Conservation (phyloP, 306 rosid species). For the Psophocarpus tetragonolobus region DNA sequence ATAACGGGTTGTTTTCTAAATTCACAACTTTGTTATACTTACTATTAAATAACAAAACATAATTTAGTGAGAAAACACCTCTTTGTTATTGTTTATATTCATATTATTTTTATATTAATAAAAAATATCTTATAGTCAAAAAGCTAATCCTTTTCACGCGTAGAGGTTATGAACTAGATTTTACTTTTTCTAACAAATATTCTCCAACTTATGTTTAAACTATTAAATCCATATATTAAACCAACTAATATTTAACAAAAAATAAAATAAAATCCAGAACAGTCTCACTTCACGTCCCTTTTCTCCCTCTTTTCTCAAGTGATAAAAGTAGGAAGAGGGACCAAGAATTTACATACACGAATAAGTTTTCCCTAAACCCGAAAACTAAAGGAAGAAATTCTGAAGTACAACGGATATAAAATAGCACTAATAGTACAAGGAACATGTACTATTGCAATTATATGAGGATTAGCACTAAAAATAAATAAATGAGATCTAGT, state of each 20-base stretch:
- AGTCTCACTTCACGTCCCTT: background rate
- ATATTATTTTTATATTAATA: background rate
- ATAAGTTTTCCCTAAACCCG: constrained; percentile 8
- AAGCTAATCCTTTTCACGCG: background rate
- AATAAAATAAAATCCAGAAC: background rate
- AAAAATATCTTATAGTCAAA: background rate
- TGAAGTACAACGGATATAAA: background rate
- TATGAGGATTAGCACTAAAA: constrained; percentile 6
- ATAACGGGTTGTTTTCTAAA: background rate
- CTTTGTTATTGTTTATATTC: background rate
- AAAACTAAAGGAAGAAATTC: constrained; percentile 18
- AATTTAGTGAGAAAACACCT: background rate
- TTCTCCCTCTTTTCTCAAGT: background rate
- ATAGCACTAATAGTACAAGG: background rate
- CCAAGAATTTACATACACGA: background rate
- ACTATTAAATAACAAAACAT: background rate
- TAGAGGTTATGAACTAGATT: background rate
- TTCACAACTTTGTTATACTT: background rate
- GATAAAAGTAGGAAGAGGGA: constrained; percentile 4
- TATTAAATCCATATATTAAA: background rate
- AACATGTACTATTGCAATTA: background rate
- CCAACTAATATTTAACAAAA: background rate
- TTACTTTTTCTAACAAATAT: background rate
- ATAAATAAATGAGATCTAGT: background rate
- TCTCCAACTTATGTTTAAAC: background rate